phyloP scores from a whole-genome alignment of 352 stramenopile genomes.

The Globisporangium spinosum region DNA sequence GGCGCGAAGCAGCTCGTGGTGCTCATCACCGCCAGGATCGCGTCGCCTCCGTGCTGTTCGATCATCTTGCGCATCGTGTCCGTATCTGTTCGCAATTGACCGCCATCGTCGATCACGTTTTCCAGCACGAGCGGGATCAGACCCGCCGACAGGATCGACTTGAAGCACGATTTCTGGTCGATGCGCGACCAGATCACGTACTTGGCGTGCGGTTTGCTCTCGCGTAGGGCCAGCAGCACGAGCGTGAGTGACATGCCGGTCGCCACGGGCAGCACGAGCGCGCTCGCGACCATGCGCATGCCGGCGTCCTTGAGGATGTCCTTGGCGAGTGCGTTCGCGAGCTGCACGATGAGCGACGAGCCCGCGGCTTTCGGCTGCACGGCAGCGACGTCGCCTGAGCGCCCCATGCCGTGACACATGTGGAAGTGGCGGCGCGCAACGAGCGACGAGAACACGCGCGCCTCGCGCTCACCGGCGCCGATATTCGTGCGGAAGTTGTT shows the following conservation, averaged over 20 bases:
- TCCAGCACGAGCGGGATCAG: slow-evolving; percentile 90
- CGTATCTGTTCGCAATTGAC: slow-evolving; percentile 91
- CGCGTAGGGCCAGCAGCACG: slow-evolving; percentile 84
- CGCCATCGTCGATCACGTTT: slow-evolving; percentile 43
- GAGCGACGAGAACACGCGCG: slow-evolving; percentile 83
- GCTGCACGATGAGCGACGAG: slow-evolving; percentile 93
- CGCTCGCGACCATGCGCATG: slow-evolving; percentile 50
- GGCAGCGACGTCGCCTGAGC: slow-evolving; percentile 96
- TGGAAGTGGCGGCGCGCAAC: slow-evolving; percentile 90
- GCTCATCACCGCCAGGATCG: slow-evolving; percentile 93
- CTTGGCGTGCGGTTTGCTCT: slow-evolving; percentile 39
- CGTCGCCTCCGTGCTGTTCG: slow-evolving; percentile 44
- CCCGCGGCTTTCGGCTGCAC: slow-evolving; percentile 98
- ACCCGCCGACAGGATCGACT: slow-evolving; percentile 92
- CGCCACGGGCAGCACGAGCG: slow-evolving; percentile 94
- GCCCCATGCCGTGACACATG: slow-evolving; percentile 94
- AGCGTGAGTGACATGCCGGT: slow-evolving; percentile 97
- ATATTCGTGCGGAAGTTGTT: slow-evolving; percentile 92
- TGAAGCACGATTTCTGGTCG: slow-evolving; percentile 99
- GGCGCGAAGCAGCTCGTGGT: slow-evolving; percentile 99
- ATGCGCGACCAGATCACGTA: slow-evolving; percentile 95
- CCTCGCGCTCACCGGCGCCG: slow-evolving; percentile 96
- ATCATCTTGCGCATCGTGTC: slow-evolving; percentile 65
- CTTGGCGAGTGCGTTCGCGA: slow-evolving; percentile 88
- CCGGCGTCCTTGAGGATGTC: slow-evolving; percentile 91